A percentile compares a stretch with the other conserved stretches of the same genome.
Evolutionary conservation across 306 rosid genomes (phyloP).

Genomic region (Lathyrus tuberosus): DNA sequence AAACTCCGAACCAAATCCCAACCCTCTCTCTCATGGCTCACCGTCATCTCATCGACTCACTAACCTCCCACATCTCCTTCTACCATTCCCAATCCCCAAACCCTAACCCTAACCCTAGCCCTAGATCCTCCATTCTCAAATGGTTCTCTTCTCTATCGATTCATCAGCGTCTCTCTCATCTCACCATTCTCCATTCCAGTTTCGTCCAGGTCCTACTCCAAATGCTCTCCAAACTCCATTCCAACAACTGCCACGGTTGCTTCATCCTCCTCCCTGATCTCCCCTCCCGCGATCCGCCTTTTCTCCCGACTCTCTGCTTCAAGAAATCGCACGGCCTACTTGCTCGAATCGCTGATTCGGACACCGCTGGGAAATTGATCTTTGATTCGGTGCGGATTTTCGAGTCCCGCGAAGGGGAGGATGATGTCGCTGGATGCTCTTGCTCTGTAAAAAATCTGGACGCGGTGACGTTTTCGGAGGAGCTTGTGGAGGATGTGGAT

Average conservation of each 20-base stretch:
- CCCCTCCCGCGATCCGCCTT: conserved; percentile 52
- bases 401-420: conserved; percentile 66
- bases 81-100: conserved; percentile 56
- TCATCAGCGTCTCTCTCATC: conserved; percentile 75
- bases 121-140: conserved; percentile 64
- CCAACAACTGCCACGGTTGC: conserved; percentile 58
- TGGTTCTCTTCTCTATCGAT: conserved; percentile 79
- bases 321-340: conserved; percentile 72
- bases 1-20: background rate
- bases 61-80: conserved; percentile 85
- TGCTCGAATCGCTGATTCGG: conserved; percentile 57
- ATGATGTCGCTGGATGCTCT: conserved; percentile 45
- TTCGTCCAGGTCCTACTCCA: conserved; percentile 67
- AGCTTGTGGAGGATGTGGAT: conserved; percentile 53
- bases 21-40: conserved; percentile 49
- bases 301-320: conserved; percentile 73
- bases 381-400: conserved; percentile 59
- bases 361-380: conserved; percentile 38
- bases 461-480: conserved; percentile 54
- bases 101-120: conserved; percentile 43
- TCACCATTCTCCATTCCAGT: conserved; percentile 60
- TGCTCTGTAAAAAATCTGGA: conserved; percentile 58
- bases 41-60: conserved; percentile 77
- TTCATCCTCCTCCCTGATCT: conserved; percentile 86
- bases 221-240: conserved; percentile 60